These are phyloP conservation scores for Schwanniomyces pseudopolymorphus DNA, from an alignment of 805 yeast species.

Conservation along the genomic window DNA sequence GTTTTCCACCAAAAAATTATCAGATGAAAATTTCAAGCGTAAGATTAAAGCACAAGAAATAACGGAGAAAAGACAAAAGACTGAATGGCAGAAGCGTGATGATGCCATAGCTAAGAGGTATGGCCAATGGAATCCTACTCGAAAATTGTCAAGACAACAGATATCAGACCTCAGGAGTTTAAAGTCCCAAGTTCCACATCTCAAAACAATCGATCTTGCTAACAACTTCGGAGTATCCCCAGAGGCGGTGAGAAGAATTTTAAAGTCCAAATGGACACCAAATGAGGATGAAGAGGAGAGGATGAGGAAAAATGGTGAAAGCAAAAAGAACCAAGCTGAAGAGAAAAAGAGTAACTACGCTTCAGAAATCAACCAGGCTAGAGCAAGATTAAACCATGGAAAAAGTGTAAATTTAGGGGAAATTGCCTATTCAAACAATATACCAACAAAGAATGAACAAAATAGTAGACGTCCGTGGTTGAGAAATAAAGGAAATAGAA, in stretches of 20 bases:
- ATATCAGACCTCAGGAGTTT: conserved; percentile 64
- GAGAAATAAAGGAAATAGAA: conserved; percentile 11
- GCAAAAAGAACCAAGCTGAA: conserved; percentile 15
- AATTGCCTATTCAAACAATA: not conserved
- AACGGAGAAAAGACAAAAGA: conserved; percentile 42
- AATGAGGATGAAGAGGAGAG: conserved; percentile 48
- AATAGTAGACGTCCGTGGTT: conserved; percentile 5
- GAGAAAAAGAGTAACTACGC: conserved; percentile 6
- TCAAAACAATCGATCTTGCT: conserved; percentile 60
- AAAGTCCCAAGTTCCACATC: conserved; percentile 57
- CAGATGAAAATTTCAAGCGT: conserved; percentile 12
- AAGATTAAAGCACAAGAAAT: conserved; percentile 16
- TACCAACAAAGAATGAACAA: not conserved
- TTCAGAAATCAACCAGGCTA: conserved; percentile 7
- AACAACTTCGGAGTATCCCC: conserved; percentile 70
- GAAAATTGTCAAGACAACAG: conserved; percentile 63
- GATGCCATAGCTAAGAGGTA: conserved; percentile 62
- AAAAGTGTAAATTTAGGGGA: conserved; percentile 7
- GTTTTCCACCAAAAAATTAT: not conserved
- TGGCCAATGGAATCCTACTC: conserved; percentile 67
- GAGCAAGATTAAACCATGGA: conserved; percentile 7
- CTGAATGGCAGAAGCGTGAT: conserved; percentile 71
- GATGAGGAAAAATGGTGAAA: conserved; percentile 51
- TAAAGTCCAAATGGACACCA: conserved; percentile 78
- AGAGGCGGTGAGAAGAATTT: conserved; percentile 76